Percentiles rank a stretch among this genome's conserved stretches.
Evolutionary conservation across 73 alveolate species (phyloP).

Genomic region (Symbiodinium natans): DNA sequence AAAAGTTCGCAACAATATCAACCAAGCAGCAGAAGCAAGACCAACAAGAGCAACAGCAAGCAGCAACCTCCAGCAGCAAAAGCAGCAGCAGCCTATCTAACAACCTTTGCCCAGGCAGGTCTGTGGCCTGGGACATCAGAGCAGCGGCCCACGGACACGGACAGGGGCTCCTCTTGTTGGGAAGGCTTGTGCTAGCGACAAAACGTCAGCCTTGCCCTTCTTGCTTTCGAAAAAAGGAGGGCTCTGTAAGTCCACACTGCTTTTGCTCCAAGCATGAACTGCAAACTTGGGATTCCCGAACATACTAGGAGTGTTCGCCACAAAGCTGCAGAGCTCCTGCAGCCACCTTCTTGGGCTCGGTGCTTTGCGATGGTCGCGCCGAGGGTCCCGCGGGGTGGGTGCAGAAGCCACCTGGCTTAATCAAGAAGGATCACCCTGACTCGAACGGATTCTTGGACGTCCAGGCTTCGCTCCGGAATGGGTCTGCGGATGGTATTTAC

Average conservation of each 20-base stretch:
- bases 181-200: no score
- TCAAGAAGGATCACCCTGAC: no score
- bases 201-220: no score
- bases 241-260: no score
- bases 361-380: slow-evolving; percentile 19
- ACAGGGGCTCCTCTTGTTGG: slow-evolving; percentile 44
- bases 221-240: no score
- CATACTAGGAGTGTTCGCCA: no score
- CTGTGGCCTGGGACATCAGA: slow-evolving; percentile 63
- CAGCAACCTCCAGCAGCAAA: neutral
- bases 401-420: neutral
- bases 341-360: slow-evolving; percentile 82
- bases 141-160: slow-evolving; percentile 72
- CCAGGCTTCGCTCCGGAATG: no score
- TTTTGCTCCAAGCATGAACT: no score
- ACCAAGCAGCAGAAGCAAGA: neutral
- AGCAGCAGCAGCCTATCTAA: neutral
- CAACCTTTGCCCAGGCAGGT: neutral
- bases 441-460: no score
- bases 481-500: no score
- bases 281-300: no score
- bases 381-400: neutral
- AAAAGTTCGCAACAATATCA: neutral
- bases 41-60: neutral
- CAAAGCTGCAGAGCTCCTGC: no score